Evolutionary conservation across 2,329 filamentous ascomycete species (phyloP).

Genomic region (Aspergillus felis): DNA sequence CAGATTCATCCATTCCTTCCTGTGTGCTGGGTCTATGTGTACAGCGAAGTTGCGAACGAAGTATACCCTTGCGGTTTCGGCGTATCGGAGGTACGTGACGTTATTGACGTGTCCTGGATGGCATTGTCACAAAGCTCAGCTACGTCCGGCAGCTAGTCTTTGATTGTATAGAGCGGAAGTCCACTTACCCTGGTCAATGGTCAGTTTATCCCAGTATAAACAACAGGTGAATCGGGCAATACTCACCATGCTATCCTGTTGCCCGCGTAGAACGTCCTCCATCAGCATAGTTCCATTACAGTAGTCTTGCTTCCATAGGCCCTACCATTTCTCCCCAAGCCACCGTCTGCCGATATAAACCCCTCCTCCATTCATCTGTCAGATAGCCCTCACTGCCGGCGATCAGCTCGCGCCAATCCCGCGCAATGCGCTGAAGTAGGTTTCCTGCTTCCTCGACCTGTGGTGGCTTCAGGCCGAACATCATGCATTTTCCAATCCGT

Average conservation of each 20-base stretch:
- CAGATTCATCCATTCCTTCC: slow-evolving; percentile 63
- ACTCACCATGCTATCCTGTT: slow-evolving; percentile 46
- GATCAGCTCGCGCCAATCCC: slow-evolving; percentile 67
- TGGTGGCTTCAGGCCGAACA: slow-evolving; percentile 61
- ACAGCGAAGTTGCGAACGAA: slow-evolving; percentile 69
- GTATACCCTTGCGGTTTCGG: slow-evolving; percentile 75
- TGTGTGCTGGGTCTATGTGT: slow-evolving; percentile 58
- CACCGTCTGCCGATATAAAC: slow-evolving; percentile 64
- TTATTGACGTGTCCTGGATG: slow-evolving; percentile 76
- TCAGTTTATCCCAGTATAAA: not conserved
- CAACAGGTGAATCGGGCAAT: not conserved
- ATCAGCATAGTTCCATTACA: slow-evolving; percentile 14
- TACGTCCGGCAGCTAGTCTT: not conserved
- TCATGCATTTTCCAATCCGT: slow-evolving; percentile 70
- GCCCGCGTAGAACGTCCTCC: slow-evolving; percentile 2
- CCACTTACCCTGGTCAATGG: not conserved
- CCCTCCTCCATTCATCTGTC: slow-evolving; percentile 57
- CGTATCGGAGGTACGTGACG: slow-evolving; percentile 76
- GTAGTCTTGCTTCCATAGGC: not conserved
- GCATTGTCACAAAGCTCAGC: not conserved
- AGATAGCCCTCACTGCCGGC: slow-evolving; percentile 74
- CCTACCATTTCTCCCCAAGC: slow-evolving; percentile 83
- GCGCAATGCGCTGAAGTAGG: slow-evolving; percentile 58
- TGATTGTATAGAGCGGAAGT: too few relatives aligned
- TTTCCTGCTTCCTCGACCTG: slow-evolving; percentile 57